Evolutionary conservation across 108 stramenopile species (phyloP).

Genomic region (Nitzschia sp.): DNA sequence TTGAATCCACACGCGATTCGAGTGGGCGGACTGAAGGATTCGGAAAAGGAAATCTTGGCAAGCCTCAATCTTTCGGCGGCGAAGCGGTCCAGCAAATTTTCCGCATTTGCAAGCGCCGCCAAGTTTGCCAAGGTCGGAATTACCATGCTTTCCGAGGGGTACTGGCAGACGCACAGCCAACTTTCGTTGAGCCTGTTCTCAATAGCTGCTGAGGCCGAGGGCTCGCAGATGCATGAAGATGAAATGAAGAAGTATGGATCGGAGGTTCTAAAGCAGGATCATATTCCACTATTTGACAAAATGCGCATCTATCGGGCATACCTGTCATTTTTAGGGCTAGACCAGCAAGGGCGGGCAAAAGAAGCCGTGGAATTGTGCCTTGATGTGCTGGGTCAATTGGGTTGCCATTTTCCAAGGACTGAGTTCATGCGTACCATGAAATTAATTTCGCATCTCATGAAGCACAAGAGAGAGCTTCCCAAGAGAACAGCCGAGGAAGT

Average conservation of each 20-base stretch:
- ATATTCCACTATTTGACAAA: background rate
- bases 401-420: background rate
- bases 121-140: constrained; percentile 1
- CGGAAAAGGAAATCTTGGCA: constrained; percentile 1
- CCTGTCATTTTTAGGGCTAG: background rate
- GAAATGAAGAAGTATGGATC: background rate
- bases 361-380: background rate
- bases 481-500: background rate
- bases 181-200: background rate
- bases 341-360: background rate
- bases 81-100: background rate
- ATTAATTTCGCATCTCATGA: background rate
- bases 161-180: background rate
- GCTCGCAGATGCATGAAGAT: background rate
- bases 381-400: background rate
- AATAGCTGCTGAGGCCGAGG: background rate
- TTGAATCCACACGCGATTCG: background rate
- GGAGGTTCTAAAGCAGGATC: background rate
- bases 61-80: constrained; percentile 5
- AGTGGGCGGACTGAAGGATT: background rate
- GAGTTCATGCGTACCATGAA: background rate
- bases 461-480: background rate
- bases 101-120: constrained; percentile 10
- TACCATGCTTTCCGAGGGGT: background rate
- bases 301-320: background rate